Conservation (phyloP, 73 alveolate species). For the Paramecium biaurelia region DNA sequence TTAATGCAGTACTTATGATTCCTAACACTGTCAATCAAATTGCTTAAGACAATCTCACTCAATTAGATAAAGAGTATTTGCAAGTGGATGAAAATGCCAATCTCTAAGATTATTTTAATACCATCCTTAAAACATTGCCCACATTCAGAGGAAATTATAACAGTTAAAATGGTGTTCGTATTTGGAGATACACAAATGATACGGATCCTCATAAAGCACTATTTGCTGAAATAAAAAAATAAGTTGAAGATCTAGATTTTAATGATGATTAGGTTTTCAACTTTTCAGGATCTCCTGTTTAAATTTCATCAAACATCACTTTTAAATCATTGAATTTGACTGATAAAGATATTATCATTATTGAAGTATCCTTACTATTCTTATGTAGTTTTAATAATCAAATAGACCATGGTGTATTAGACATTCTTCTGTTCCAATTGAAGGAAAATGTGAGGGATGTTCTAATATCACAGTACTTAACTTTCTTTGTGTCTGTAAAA, state of each 20-base stretch:
- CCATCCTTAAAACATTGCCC: background rate
- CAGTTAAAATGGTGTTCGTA: background rate
- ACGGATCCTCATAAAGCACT: background rate
- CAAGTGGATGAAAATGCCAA: background rate
- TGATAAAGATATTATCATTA: background rate
- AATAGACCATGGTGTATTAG: slow-evolving; percentile 27
- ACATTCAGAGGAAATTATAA: background rate
- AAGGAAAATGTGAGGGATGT: slow-evolving; percentile 75
- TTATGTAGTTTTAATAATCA: background rate
- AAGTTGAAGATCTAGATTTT: background rate
- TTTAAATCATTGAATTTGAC: background rate
- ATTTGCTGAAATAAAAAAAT: background rate
- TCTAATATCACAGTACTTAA: slow-evolving; percentile 43
- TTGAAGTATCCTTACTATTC: background rate
- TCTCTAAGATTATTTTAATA: background rate
- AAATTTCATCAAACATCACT: background rate
- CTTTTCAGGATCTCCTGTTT: background rate
- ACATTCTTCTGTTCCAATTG: slow-evolving; percentile 9
- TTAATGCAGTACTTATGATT: background rate
- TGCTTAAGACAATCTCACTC: background rate
- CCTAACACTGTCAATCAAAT: background rate
- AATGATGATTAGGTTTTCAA: background rate
- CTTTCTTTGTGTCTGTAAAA: slow-evolving; percentile 66
- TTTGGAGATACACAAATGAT: background rate
- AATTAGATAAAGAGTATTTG: background rate